These are phyloP conservation scores for Trichoderma hamatum DNA, from an alignment of 2,329 filamentous ascomycete species.

Conservation along the genomic window DNA sequence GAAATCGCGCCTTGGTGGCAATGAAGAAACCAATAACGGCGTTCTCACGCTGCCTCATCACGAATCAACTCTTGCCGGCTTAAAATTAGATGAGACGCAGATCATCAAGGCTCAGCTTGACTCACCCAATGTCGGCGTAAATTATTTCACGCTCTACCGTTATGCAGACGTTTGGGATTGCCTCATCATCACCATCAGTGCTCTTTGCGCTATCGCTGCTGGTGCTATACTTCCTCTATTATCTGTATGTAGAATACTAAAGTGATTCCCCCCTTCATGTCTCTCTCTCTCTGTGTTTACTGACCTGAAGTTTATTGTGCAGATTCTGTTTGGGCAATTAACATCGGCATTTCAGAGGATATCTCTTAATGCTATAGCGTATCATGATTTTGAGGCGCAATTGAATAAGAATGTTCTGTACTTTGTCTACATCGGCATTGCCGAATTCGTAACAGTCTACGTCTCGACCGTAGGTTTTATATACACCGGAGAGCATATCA, in stretches of 20 bases:
- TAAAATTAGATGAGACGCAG: neutral
- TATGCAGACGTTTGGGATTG: conserved; percentile 5
- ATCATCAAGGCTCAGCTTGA: conserved; percentile 7
- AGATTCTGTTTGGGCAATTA: conserved; percentile 3
- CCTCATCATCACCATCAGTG: conserved; percentile 61
- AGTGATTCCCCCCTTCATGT: no score
- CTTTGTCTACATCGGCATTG: conserved; percentile 83
- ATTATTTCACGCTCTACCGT: neutral
- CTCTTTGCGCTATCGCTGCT: conserved; percentile 67
- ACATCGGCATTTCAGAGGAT: neutral
- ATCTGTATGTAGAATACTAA: conserved; percentile 54
- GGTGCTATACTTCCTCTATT: conserved; percentile 79
- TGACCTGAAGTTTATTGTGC: conserved; percentile 63
- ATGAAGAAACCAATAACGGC: neutral
- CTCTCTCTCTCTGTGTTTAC: conserved; percentile 62
- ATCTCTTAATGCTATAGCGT: neutral
- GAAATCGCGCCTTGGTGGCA: neutral
- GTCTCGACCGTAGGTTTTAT: conserved; percentile 87
- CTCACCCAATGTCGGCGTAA: neutral
- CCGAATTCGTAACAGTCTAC: conserved; percentile 77
- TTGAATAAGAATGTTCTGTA: conserved; percentile 61
- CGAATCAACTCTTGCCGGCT: neutral
- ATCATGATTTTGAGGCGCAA: conserved; percentile 2
- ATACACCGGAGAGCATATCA: conserved; percentile 79
- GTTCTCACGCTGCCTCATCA: neutral